Evolutionary conservation across 768 basidiomycete genomes (phyloP).

Genomic region (Mycena chlorophos): DNA sequence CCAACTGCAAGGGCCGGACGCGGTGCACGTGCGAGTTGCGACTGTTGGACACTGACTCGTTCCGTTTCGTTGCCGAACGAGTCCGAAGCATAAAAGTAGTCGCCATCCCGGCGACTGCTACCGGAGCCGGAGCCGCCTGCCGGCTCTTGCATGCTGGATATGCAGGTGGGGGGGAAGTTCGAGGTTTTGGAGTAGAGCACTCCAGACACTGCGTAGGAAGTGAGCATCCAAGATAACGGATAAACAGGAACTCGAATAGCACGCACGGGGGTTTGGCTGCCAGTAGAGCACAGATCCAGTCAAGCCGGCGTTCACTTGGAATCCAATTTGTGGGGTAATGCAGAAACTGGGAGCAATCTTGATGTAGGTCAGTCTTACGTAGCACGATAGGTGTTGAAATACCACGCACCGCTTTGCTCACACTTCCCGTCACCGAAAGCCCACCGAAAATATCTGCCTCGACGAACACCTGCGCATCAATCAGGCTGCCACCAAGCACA

Average conservation of each 20-base stretch:
- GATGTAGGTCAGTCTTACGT: not conserved
- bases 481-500: slow-evolving; percentile 18
- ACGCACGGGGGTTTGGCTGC: not conserved
- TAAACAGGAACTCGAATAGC: slow-evolving; percentile 5
- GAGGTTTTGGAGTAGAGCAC: too few relatives aligned
- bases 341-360: slow-evolving; percentile 1
- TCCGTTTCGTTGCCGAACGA: too few relatives aligned
- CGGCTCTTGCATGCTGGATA: too few relatives aligned
- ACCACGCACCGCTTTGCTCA: slow-evolving; percentile 10
- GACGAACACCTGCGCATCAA: slow-evolving; percentile 25
- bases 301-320: slow-evolving; percentile 1
- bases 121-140: too few relatives aligned
- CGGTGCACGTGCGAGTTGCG: too few relatives aligned
- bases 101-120: too few relatives aligned
- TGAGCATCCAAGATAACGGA: too few relatives aligned
- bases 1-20: too few relatives aligned
- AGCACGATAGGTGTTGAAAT: too few relatives aligned
- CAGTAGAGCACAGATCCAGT: not conserved
- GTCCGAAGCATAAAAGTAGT: too few relatives aligned
- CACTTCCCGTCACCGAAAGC: slow-evolving; percentile 22
- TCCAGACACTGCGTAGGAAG: not conserved
- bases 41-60: too few relatives aligned
- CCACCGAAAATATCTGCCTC: slow-evolving; percentile 24
- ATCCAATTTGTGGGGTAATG: not conserved
- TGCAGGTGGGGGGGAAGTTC: too few relatives aligned